Conservation (phyloP, 495 filamentous ascomycete genomes). For the Xylaria venustula region DNA sequence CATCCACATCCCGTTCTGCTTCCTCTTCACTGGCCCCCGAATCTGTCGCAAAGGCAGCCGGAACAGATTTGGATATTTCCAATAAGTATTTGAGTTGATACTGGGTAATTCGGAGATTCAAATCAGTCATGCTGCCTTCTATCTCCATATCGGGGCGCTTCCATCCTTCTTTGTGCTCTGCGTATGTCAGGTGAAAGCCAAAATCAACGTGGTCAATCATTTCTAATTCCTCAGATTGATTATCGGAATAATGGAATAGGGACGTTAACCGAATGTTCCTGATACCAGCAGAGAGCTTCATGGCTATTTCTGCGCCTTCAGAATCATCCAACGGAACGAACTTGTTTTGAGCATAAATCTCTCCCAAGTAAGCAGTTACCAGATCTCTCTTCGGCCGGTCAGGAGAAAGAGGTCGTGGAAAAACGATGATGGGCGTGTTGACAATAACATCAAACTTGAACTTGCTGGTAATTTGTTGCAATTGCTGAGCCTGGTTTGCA, state of each 20-base stretch:
- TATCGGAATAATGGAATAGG: slow-evolving; percentile 75
- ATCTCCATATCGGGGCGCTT: slow-evolving; percentile 90
- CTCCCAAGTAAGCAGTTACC: slow-evolving; percentile 89
- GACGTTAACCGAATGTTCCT: slow-evolving; percentile 89
- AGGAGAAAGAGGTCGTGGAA: slow-evolving; percentile 71
- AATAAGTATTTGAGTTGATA: slow-evolving; percentile 86
- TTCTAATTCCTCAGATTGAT: slow-evolving; percentile 78
- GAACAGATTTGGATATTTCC: slow-evolving; percentile 80
- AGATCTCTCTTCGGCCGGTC: slow-evolving; percentile 63
- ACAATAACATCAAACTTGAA: slow-evolving; percentile 92
- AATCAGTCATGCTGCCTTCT: slow-evolving; percentile 83
- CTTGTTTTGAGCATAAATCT: slow-evolving; percentile 93
- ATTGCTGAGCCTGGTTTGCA: slow-evolving; percentile 87
- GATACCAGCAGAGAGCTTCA: slow-evolving; percentile 88
- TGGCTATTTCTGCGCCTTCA: slow-evolving; percentile 67
- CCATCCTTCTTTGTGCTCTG: slow-evolving; percentile 74
- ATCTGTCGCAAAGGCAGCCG: slow-evolving; percentile 80
- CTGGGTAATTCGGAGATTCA: slow-evolving; percentile 86
- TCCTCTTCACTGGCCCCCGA: slow-evolving; percentile 64
- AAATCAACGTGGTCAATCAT: slow-evolving; percentile 96
- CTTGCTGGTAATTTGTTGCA: slow-evolving; percentile 83
- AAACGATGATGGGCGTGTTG: slow-evolving; percentile 93
- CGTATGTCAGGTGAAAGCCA: slow-evolving; percentile 84
- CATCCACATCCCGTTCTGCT: slow-evolving; percentile 47
- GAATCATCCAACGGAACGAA: slow-evolving; percentile 80